Evolutionary conservation across 1,139 yeast genomes (phyloP), one percentile per base, ranked within the genome.

Genomic region (Debaryomycetaceae sp.): DNA sequence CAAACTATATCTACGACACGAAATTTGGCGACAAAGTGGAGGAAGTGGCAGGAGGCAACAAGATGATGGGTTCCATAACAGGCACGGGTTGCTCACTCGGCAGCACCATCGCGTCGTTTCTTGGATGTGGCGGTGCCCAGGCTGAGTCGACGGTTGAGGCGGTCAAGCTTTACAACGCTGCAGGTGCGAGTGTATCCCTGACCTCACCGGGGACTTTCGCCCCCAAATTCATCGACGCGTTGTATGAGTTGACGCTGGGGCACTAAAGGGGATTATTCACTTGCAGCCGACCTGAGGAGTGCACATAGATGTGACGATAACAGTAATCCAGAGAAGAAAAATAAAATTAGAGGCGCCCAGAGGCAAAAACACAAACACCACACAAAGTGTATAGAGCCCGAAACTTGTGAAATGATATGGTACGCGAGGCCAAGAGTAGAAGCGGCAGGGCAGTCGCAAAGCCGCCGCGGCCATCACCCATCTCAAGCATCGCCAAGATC

Each of bases 11-110:
- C 1, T 44, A 59, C 11, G 46, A 49, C 29, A 48, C 43, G 5
- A 25, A 26, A 16, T 30, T 15, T 17, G 27, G 15, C 5, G 23
- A 11, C 6, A 5, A 11, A 16, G 31, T 40, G 3, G 40, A 34
- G 2, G 41, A 25, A 9, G 52, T 77, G 3, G 40, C 50, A 2
- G 93, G 91, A 10, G 93, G 95, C 0, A 71, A 78, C 42, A 56
- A 62, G 13, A 48, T 79, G 27, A 80, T 88, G 83, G 83, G 83
- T 1, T 51, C 61, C 10, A 72, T 88, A n/a, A 88, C 96, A 0
- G 96, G 95, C 0, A 71, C 93, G 2, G 97, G 96, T 0, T 89
- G 96, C 42, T 74, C 91, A 0, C 60, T 86, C 28, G 95, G 95
- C 1, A 78, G 91, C 30, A 71, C 77, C 0, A 74, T 86, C 34